Evolutionary conservation across 208 protist species (phyloP).

Genomic region (Trypanosoma congolense): DNA sequence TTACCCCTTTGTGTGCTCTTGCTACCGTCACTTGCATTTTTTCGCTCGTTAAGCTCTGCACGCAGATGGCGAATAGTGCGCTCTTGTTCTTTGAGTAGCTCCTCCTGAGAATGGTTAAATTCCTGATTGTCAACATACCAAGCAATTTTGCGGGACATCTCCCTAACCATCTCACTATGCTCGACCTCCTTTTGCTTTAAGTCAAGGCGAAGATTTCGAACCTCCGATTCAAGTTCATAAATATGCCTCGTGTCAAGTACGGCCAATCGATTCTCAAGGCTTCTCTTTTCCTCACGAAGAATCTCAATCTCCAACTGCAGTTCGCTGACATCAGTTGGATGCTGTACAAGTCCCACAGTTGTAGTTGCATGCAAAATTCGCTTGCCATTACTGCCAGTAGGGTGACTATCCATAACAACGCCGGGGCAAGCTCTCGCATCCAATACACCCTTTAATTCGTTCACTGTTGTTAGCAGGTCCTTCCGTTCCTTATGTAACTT

Average conservation of each 20-base stretch:
- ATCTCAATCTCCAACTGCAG: slow-evolving; percentile 30
- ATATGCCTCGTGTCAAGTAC: slow-evolving; percentile 23
- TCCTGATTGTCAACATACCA: slow-evolving; percentile 40
- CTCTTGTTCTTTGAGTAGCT: slow-evolving; percentile 35
- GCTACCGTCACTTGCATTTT: slow-evolving; percentile 8
- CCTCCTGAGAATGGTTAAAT: slow-evolving; percentile 31
- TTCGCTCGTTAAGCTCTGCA: slow-evolving; percentile 15
- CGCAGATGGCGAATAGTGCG: slow-evolving; percentile 35
- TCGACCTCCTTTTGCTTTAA: slow-evolving; percentile 25
- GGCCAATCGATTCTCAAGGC: slow-evolving; percentile 13
- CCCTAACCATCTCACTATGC: slow-evolving; percentile 28
- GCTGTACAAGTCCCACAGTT: neutral
- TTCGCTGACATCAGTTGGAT: neutral
- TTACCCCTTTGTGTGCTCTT: slow-evolving; percentile 11
- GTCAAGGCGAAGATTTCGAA: slow-evolving; percentile 20
- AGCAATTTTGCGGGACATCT: slow-evolving; percentile 32
- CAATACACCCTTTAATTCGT: slow-evolving; percentile 38
- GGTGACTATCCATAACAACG: too few relatives aligned
- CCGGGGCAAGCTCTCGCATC: slow-evolving; percentile 56
- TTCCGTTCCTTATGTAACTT: slow-evolving; percentile 45
- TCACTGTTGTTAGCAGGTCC: slow-evolving; percentile 26
- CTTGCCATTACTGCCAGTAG: too few relatives aligned
- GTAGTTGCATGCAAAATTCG: too few relatives aligned
- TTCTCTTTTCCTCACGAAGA: slow-evolving; percentile 16
- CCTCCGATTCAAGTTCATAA: slow-evolving; percentile 26